phyloP scores from a whole-genome alignment of 1,139 yeast genomes.

The Candida tetrigidarum region DNA sequence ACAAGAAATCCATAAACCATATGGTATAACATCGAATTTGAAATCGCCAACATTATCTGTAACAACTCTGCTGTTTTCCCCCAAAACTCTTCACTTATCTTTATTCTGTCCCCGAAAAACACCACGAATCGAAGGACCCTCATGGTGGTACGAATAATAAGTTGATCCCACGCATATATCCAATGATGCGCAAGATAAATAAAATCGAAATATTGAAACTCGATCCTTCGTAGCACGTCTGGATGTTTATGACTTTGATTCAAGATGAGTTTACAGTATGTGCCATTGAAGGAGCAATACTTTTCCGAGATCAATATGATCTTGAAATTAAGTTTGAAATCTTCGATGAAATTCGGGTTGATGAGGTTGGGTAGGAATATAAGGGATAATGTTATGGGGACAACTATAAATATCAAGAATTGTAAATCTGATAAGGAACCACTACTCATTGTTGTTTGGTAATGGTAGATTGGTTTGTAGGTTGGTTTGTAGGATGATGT shows the following conservation, averaged over 20 bases:
- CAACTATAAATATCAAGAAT: conserved; percentile 10
- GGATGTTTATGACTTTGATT: conserved; percentile 14
- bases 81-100: not conserved
- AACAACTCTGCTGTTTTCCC: conserved; percentile 17
- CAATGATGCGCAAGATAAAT: conserved; percentile 22
- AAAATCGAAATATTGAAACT: conserved; percentile 21
- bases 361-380: conserved; percentile 10
- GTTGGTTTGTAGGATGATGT: too few species aligned
- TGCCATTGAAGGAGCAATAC: conserved; percentile 21
- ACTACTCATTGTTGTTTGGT: too few species aligned
- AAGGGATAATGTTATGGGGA: conserved; percentile 13
- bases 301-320: conserved; percentile 20
- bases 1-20: conserved; percentile 22
- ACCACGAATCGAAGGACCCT: not conserved
- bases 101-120: not conserved
- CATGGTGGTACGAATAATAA: not conserved
- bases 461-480: too few species aligned
- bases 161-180: conserved; percentile 20
- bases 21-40: conserved; percentile 22
- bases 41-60: conserved; percentile 22
- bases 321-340: conserved; percentile 19
- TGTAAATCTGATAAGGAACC: not conserved
- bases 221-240: conserved; percentile 13
- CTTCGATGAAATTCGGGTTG: conserved; percentile 12
- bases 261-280: conserved; percentile 19